These are phyloP conservation scores for Hebeloma cylindrosporum DNA, from an alignment of 768 basidiomycete genomes.

Conservation along the genomic window DNA sequence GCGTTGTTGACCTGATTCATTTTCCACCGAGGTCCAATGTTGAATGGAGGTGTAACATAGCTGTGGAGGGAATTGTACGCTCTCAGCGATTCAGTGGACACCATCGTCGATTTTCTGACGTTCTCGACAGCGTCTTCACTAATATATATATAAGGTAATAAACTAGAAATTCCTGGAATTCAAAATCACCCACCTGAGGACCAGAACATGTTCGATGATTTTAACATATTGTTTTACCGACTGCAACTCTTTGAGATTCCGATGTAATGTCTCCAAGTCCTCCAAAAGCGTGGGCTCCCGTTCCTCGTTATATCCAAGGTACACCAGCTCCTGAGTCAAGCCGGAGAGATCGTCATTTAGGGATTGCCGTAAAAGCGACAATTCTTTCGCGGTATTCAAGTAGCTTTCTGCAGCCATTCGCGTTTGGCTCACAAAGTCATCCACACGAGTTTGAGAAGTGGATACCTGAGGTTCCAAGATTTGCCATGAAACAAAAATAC, in stretches of 20 bases:
- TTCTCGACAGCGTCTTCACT: conserved; percentile 63
- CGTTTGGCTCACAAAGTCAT: conserved; percentile 47
- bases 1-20: conserved; percentile 44
- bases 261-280: conserved; percentile 78
- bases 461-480: conserved; percentile 58
- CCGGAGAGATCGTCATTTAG: conserved; percentile 76
- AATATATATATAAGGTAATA: conserved; percentile 11
- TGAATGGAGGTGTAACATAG: conserved; percentile 54
- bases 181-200: conserved; percentile 59
- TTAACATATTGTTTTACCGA: conserved; percentile 75
- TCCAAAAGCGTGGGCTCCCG: conserved; percentile 69
- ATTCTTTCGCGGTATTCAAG: conserved; percentile 65
- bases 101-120: conserved; percentile 38
- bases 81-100: conserved; percentile 49
- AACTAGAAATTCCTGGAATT: neutral
- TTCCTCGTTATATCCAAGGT: conserved; percentile 48
- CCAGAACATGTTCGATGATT: conserved; percentile 67
- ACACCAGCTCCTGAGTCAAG: conserved; percentile 64
- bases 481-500: conserved; percentile 32
- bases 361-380: conserved; percentile 74
- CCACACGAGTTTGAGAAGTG: conserved; percentile 49
- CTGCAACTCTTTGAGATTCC: conserved; percentile 73
- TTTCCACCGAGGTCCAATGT: conserved; percentile 46
- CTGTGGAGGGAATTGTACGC: conserved; percentile 61
- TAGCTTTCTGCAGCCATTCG: conserved; percentile 47